phyloP scores from a whole-genome alignment of 176 grass and related monocot genomes.

The Aegilops bicornis region DNA sequence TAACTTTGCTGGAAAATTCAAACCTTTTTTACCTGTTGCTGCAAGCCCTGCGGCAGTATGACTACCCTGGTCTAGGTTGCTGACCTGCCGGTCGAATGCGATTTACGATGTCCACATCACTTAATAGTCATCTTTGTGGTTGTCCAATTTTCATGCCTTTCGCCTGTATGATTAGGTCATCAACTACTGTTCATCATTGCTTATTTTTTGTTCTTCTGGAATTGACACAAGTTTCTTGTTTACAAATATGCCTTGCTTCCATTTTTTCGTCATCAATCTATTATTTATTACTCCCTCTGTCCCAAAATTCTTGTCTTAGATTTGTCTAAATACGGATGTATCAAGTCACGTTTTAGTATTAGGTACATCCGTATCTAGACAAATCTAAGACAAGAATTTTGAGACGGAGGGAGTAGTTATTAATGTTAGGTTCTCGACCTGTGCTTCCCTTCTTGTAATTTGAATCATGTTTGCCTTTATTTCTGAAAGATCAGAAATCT shows the following conservation, averaged over 20 bases:
- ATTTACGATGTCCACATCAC: background rate
- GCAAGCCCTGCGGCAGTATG: background rate
- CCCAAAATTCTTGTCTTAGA: too few species aligned
- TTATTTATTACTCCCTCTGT: background rate
- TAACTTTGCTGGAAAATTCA: too few species aligned
- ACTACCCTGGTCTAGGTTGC: background rate
- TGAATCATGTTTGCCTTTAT: background rate
- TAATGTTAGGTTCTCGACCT: background rate
- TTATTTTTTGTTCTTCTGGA: background rate
- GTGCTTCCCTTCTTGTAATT: background rate
- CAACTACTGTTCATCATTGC: background rate
- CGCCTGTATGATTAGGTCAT: background rate
- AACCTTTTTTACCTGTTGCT: too few species aligned
- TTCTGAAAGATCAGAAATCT: constrained; percentile 28
- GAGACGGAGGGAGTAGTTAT: background rate
- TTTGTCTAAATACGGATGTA: too few species aligned
- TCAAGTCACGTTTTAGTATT: too few species aligned
- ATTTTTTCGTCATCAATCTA: background rate
- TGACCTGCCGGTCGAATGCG: background rate
- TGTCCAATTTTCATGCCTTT: background rate
- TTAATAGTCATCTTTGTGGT: background rate
- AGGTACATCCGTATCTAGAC: too few species aligned
- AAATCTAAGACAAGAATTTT: too few species aligned
- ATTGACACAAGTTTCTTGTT: background rate
- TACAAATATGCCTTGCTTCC: background rate